Conservation (phyloP, 2,329 filamentous ascomycete genomes). For the Bipolaris victoriae region DNA sequence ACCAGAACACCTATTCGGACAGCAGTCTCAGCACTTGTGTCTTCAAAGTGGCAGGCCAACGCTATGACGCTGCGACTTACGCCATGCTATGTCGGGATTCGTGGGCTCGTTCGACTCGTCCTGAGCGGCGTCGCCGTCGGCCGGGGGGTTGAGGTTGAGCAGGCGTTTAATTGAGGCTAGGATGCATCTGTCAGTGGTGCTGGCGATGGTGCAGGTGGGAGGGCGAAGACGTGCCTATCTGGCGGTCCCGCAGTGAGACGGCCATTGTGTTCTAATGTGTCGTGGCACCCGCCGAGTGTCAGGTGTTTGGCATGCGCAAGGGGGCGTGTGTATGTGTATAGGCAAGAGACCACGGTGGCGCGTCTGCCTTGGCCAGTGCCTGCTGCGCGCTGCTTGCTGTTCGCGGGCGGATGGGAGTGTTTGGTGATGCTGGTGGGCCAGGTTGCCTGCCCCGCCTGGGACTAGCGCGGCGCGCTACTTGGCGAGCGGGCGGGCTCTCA, state of each 20-base stretch:
- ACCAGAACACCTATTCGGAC: conserved; percentile 68
- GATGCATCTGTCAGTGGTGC: conserved; percentile 18
- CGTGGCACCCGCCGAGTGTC: conserved; percentile 34
- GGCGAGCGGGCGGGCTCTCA: conserved; percentile 29
- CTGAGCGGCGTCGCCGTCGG: conserved; percentile 62
- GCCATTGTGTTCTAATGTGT: conserved; percentile 36
- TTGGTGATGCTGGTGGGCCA: conserved; percentile 18
- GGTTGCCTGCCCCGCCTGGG: conserved; percentile 22
- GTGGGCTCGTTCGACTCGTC: conserved; percentile 58
- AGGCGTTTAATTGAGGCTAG: conserved; percentile 92
- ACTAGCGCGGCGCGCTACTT: conserved; percentile 30
- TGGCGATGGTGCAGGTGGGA: too few relatives aligned
- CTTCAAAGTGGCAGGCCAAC: neutral
- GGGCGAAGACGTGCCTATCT: conserved; percentile 56
- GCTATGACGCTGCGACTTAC: conserved; percentile 11
- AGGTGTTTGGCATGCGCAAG: conserved; percentile 33
- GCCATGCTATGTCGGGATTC: conserved; percentile 20
- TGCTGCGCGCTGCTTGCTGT: conserved; percentile 1
- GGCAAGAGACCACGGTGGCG: conserved; percentile 27
- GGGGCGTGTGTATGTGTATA: neutral
- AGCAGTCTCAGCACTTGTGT: neutral
- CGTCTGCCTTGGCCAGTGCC: conserved; percentile 25
- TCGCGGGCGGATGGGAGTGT: conserved; percentile 2
- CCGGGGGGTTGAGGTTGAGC: conserved; percentile 86
- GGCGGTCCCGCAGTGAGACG: conserved; percentile 67